These are phyloP conservation scores for Samsoniella hepiali DNA, from an alignment of 2,329 filamentous ascomycete genomes.

Conservation along the genomic window DNA sequence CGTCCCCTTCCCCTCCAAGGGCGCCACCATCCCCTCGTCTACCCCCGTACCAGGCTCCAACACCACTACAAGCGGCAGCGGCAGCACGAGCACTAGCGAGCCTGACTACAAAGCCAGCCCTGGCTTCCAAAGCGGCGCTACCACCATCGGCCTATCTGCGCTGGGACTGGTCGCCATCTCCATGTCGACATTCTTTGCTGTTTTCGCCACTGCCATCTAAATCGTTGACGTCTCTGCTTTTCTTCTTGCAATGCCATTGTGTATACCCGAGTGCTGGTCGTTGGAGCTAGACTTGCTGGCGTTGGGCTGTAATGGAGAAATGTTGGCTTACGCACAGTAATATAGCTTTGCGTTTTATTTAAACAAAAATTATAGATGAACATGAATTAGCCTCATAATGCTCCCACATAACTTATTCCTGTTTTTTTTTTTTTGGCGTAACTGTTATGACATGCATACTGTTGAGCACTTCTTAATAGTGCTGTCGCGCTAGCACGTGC, in stretches of 20 bases:
- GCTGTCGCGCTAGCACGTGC: conserved; percentile 13
- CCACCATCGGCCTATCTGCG: not conserved
- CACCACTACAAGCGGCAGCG: conserved; percentile 23
- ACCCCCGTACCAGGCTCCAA: conserved; percentile 42
- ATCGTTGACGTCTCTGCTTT: not conserved
- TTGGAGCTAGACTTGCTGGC: not conserved
- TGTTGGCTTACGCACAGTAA: not conserved
- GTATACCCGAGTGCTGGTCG: not conserved
- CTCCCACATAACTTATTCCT: not conserved
- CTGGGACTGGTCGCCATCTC: not conserved
- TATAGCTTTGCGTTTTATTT: not conserved
- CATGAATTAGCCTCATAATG: not conserved
- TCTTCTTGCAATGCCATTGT: not conserved
- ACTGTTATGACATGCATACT: not conserved
- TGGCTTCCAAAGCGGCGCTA: conserved; percentile 29
- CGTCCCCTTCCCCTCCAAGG: conserved; percentile 47
- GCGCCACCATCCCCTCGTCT: conserved; percentile 49
- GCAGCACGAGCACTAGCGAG: conserved; percentile 18
- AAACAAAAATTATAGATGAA: not conserved
- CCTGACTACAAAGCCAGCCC: conserved; percentile 28
- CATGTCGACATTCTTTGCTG: not conserved
- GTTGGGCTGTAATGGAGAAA: conserved; percentile 1
- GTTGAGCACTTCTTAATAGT: not conserved
- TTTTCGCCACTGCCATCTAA: not conserved
- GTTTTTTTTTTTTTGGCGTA: not conserved